Percentiles rank a stretch among this genome's conserved stretches.
Evolutionary conservation across 129 eudicot species (phyloP).

Genomic region (Scalesia atractyloides): DNA sequence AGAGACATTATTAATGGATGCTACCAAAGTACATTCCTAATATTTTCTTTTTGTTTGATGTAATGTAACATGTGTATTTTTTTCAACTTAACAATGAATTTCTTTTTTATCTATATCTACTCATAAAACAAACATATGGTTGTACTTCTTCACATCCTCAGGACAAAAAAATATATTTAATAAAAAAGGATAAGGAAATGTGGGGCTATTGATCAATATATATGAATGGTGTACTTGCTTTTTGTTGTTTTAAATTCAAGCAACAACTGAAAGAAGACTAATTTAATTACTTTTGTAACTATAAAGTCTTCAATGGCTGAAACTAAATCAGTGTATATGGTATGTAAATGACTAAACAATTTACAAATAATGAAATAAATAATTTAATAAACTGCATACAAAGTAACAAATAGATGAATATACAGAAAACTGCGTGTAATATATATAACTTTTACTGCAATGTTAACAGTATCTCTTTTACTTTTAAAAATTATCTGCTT

Average conservation of each 20-base stretch:
- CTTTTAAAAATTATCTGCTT: background rate
- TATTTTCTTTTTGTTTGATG: slow-evolving; percentile 40
- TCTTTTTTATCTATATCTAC: background rate
- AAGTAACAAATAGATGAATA: background rate
- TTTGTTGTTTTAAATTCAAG: background rate
- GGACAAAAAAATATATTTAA: slow-evolving; percentile 22
- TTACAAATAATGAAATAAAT: background rate
- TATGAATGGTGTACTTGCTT: slow-evolving; percentile 8
- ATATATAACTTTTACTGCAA: no score
- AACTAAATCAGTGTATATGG: background rate
- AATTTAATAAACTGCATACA: background rate
- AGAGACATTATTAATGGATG: slow-evolving; percentile 38
- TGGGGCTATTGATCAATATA: slow-evolving; percentile 13
- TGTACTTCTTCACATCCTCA: slow-evolving; percentile 29
- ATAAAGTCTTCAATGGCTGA: background rate
- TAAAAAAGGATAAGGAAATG: slow-evolving; percentile 25
- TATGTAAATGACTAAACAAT: background rate
- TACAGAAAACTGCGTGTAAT: no score
- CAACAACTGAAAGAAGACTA: background rate
- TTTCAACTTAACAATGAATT: background rate
- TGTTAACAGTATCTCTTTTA: no score
- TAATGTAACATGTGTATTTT: slow-evolving; percentile 31
- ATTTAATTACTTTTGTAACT: background rate
- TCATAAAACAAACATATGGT: slow-evolving; percentile 11
- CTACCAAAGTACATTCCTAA: slow-evolving; percentile 42